A percentile compares a stretch with the other conserved stretches of the same genome.
Conservation (phyloP, 192 early-diverging fungal genomes). For the Gonapodya sp. region DNA sequence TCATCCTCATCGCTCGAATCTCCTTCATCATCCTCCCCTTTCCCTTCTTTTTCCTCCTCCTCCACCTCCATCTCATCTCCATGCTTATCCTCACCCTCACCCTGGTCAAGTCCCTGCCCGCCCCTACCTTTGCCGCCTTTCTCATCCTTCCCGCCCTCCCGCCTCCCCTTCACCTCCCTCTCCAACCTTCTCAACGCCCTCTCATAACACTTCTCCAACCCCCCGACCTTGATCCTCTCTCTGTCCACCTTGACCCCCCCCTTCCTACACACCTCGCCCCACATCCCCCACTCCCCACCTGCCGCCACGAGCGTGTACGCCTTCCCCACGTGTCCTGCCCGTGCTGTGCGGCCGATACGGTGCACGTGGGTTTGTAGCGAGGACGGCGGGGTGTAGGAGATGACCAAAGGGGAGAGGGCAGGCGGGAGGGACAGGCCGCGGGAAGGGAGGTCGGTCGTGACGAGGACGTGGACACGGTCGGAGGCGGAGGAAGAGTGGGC, state of each 20-base stretch:
- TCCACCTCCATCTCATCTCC: not conserved
- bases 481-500: not conserved
- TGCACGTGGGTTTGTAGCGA: conserved; percentile 47
- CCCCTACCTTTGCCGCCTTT: not conserved
- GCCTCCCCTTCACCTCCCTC: not conserved
- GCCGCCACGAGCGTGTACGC: conserved; percentile 62
- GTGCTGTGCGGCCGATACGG: conserved; percentile 80
- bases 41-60: not conserved
- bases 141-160: not conserved
- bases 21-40: not conserved
- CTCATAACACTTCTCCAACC: not conserved
- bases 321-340: conserved; percentile 66
- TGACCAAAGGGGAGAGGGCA: not conserved
- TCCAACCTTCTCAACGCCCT: not conserved
- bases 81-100: not conserved
- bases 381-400: not conserved
- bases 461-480: not conserved
- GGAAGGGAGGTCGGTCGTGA: not conserved
- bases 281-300: not conserved
- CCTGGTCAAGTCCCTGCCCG: not conserved
- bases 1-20: not conserved
- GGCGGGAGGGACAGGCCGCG: not conserved
- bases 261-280: not conserved
- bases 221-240: not conserved
- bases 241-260: conserved; percentile 1